These are phyloP conservation scores for Colletotrichum filicis DNA, from an alignment of 2,329 filamentous ascomycete species.

Conservation along the genomic window DNA sequence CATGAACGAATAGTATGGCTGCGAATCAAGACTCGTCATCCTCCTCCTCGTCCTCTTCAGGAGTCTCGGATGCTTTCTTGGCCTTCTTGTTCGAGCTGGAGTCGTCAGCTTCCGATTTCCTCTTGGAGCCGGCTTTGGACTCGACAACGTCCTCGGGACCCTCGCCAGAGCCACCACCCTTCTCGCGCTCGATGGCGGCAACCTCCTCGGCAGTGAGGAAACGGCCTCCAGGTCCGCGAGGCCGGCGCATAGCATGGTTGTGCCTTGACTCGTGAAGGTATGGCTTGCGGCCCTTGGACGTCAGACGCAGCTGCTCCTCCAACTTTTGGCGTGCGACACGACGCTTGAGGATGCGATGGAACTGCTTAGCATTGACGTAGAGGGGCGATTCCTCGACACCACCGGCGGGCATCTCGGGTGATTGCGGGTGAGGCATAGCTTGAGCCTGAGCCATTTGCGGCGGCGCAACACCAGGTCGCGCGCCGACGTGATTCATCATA, in stretches of 20 bases:
- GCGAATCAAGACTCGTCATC: conserved; percentile 46
- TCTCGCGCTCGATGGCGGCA: conserved; percentile 82
- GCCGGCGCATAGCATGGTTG: conserved; percentile 97
- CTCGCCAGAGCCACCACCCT: conserved; percentile 49
- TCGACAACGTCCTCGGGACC: conserved; percentile 36
- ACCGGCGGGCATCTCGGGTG: conserved; percentile 80
- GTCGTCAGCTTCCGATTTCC: conserved; percentile 66
- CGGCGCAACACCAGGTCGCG: conserved; percentile 62
- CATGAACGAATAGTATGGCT: conserved; percentile 40
- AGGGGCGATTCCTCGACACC: conserved; percentile 90
- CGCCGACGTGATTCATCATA: conserved; percentile 76
- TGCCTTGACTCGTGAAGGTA: conserved; percentile 98
- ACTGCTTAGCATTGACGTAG: conserved; percentile 99
- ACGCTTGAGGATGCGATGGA: conserved; percentile 95
- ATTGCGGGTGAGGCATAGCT: conserved; percentile 75
- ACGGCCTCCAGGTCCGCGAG: conserved; percentile 90
- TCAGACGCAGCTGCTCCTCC: conserved; percentile 90
- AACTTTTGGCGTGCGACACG: conserved; percentile 92
- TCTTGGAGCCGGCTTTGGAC: conserved; percentile 62
- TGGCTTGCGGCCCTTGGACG: conserved; percentile 94
- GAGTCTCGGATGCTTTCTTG: conserved; percentile 58
- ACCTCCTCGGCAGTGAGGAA: conserved; percentile 98
- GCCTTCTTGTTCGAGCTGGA: conserved; percentile 66
- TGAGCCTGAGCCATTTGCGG: conserved; percentile 72
- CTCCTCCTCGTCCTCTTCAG: conserved; percentile 55